Conservation (phyloP, 1,139 yeast species). For the Debaryomyces coudertii region DNA sequence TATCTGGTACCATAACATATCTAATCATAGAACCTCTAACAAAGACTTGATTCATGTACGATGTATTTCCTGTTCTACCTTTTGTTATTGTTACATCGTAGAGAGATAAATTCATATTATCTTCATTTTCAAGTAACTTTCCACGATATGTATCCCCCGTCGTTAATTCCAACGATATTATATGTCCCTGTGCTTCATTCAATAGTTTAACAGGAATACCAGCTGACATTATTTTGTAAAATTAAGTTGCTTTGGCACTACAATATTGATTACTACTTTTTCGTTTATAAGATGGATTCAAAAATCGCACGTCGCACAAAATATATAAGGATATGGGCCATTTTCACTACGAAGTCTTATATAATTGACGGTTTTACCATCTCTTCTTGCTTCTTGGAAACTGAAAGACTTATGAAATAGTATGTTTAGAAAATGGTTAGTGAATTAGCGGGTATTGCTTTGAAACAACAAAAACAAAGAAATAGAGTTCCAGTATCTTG, state of each 20-base stretch:
- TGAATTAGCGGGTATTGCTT: conserved; percentile 6
- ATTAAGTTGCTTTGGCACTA: background rate
- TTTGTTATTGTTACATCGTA: conserved; percentile 82
- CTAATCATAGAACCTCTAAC: conserved; percentile 90
- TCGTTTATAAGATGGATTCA: background rate
- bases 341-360: too few relatives aligned
- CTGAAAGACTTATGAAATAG: background rate
- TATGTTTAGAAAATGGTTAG: conserved; percentile 3
- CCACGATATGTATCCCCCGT: conserved; percentile 91
- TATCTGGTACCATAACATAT: conserved; percentile 85
- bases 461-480: conserved; percentile 26
- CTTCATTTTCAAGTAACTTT: conserved; percentile 80
- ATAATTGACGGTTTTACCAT: background rate
- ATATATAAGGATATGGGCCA: background rate
- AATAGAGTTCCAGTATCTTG: conserved; percentile 48
- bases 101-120: conserved; percentile 90
- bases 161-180: conserved; percentile 77
- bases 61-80: conserved; percentile 64
- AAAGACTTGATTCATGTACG: conserved; percentile 83
- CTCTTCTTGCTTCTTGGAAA: background rate
- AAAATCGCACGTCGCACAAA: conserved; percentile 8
- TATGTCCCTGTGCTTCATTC: conserved; percentile 89
- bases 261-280: background rate
- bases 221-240: conserved; percentile 44
- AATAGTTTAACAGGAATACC: conserved; percentile 86